phyloP scores from a whole-genome alignment of 192 early-diverging fungal genomes.

The Coemansia sp. region DNA sequence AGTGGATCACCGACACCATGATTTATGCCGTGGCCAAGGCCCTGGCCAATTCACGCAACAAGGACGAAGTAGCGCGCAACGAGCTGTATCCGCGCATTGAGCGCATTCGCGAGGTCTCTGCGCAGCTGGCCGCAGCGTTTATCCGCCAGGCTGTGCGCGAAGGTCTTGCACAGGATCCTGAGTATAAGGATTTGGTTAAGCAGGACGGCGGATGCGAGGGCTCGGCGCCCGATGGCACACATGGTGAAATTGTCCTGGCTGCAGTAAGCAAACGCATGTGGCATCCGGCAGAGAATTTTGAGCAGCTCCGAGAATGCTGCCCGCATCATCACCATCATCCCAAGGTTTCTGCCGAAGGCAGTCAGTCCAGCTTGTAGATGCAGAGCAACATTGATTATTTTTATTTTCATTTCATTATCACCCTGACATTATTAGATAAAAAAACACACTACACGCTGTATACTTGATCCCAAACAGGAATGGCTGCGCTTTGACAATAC shows the following conservation, averaged over 20 bases:
- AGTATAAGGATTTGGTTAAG: conserved; percentile 31
- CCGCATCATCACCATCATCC: conserved; percentile 27
- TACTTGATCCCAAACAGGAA: neutral
- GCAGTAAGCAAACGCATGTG: conserved; percentile 13
- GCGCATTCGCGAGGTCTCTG: conserved; percentile 77
- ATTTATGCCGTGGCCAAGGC: conserved; percentile 73
- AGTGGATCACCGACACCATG: conserved; percentile 77
- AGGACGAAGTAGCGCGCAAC: conserved; percentile 60
- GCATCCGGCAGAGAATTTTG: conserved; percentile 16
- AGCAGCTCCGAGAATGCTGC: conserved; percentile 19
- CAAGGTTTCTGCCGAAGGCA: conserved; percentile 18
- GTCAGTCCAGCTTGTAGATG: conserved; percentile 9
- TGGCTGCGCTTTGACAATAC: neutral
- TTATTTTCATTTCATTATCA: neutral
- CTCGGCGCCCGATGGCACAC: conserved; percentile 1
- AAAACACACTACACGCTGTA: no score
- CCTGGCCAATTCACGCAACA: conserved; percentile 67
- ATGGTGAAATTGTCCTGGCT: neutral
- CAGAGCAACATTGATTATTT: neutral
- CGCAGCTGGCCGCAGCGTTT: conserved; percentile 71
- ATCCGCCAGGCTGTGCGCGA: conserved; percentile 58
- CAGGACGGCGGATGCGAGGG: neutral
- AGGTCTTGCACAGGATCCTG: conserved; percentile 43
- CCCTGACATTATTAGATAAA: no score
- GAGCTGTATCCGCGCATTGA: conserved; percentile 74